A percentile compares a stretch with the other conserved stretches of the same genome.
phyloP scores from a whole-genome alignment of 2,329 filamentous ascomycete genomes.

The Lomentospora prolificans region DNA sequence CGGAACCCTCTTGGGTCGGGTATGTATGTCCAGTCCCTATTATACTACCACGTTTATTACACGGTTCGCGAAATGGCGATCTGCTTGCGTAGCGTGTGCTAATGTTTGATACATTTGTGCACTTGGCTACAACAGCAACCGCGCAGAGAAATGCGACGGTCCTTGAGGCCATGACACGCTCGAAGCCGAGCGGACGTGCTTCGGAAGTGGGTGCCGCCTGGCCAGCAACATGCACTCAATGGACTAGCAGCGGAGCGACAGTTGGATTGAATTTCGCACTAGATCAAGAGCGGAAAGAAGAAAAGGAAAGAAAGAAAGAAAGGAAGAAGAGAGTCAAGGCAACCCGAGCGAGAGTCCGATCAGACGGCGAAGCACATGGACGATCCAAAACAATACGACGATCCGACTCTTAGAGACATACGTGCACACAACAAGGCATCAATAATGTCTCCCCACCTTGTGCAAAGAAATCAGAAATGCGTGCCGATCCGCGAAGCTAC shows the following conservation, averaged over 20 bases:
- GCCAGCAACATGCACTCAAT: no score
- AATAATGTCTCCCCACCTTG: no score
- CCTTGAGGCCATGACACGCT: neutral
- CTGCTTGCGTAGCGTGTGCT: no score
- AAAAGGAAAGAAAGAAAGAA: neutral
- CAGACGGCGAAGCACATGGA: no score
- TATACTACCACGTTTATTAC: neutral
- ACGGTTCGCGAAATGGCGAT: neutral
- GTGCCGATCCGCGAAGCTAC: neutral
- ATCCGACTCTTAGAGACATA: neutral
- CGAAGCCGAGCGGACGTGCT: no score
- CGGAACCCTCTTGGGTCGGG: neutral
- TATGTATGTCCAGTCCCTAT: neutral
- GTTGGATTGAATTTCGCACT: neutral
- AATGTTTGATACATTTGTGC: neutral
- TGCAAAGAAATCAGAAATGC: no score
- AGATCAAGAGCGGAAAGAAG: neutral
- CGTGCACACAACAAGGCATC: no score
- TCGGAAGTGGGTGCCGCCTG: no score
- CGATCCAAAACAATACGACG: no score
- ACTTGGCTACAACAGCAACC: neutral
- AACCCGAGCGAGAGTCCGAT: no score
- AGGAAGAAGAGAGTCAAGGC: neutral
- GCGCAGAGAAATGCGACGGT: neutral
- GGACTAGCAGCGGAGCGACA: neutral